A percentile compares a stretch with the other conserved stretches of the same genome.
These are phyloP conservation scores for Echites panduratus DNA, from an alignment of 257 asterid genomes.

Conservation along the genomic window DNA sequence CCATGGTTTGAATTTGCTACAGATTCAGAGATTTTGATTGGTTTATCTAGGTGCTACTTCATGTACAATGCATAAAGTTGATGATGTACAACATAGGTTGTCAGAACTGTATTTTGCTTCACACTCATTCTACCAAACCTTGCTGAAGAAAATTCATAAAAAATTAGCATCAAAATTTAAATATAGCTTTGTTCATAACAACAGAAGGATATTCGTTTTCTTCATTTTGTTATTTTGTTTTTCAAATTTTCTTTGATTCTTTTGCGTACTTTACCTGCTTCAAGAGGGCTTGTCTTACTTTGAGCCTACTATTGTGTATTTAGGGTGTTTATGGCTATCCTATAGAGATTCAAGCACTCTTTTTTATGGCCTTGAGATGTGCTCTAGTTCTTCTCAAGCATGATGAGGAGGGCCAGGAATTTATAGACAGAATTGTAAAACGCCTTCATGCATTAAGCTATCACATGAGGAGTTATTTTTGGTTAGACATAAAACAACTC, in stretches of 20 bases:
- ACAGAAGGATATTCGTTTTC: neutral
- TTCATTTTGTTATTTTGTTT: neutral
- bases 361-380: conserved; percentile 86
- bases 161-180: neutral
- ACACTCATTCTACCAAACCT: neutral
- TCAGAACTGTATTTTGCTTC: neutral
- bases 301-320: neutral
- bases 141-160: neutral
- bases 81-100: neutral
- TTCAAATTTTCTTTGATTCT: neutral
- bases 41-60: neutral
- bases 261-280: neutral
- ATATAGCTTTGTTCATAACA: neutral
- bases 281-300: neutral
- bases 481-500: conserved; percentile 83
- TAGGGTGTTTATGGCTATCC: conserved; percentile 95
- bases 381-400: conserved; percentile 61
- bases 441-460: conserved; percentile 81
- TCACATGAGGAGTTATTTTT: conserved; percentile 84
- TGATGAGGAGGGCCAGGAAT: conserved; percentile 68
- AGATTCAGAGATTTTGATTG: neutral
- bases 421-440: conserved; percentile 44
- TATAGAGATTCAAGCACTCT: conserved; percentile 81
- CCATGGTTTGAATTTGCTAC: neutral
- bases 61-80: neutral